Conservation (phyloP, 306 rosid genomes). For the Cercis canadensis region DNA sequence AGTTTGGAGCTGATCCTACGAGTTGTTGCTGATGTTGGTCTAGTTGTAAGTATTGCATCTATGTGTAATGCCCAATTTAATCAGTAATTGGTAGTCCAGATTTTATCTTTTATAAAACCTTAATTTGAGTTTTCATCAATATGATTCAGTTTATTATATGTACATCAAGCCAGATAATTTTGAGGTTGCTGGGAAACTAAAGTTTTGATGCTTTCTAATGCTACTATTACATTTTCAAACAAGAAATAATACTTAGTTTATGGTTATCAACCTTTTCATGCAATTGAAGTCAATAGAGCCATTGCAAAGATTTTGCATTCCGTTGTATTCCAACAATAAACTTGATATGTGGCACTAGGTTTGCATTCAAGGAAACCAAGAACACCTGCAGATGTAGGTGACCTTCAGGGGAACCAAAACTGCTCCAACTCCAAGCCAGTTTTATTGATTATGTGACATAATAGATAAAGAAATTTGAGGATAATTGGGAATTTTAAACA, state of each 20-base stretch:
- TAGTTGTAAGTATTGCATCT: conserved; percentile 51
- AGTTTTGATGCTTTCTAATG: conserved; percentile 6
- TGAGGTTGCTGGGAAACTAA: conserved; percentile 32
- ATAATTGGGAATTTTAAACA: background rate
- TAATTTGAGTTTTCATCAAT: conserved; percentile 8
- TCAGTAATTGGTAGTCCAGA: background rate
- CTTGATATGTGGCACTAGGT: background rate
- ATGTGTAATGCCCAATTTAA: conserved; percentile 24
- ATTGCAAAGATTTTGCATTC: background rate
- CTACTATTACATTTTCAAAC: background rate
- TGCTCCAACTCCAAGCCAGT: background rate
- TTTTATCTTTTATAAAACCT: conserved; percentile 18
- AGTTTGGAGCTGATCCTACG: conserved; percentile 92
- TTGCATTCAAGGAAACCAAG: background rate
- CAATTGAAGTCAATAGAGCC: background rate
- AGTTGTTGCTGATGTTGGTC: conserved; percentile 97
- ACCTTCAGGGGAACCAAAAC: background rate
- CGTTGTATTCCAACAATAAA: background rate
- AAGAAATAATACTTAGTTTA: background rate
- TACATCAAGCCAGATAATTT: conserved; percentile 23
- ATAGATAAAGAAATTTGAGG: background rate
- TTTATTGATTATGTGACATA: background rate
- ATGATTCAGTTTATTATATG: conserved; percentile 3
- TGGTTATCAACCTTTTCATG: background rate
- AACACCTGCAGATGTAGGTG: background rate